Evolutionary conservation across 2,329 filamentous ascomycete species (phyloP).

Genomic region (Exophiala spinifera): DNA sequence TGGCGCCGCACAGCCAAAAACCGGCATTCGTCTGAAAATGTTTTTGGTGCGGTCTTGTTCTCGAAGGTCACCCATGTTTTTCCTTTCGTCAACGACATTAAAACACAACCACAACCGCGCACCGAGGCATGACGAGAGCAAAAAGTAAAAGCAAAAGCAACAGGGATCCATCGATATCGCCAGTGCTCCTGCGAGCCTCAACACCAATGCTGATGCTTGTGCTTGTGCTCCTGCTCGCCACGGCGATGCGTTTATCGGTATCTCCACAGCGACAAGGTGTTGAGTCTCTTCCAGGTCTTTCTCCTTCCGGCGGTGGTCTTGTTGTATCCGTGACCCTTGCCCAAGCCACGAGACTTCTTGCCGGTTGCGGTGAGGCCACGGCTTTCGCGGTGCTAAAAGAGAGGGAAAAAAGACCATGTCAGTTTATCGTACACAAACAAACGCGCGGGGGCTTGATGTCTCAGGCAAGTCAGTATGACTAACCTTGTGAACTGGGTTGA

Average conservation of each 20-base stretch:
- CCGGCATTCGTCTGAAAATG: not conserved
- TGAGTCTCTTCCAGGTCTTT: conserved; percentile 99
- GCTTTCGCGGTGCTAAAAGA: conserved; percentile 89
- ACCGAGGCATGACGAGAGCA: no score
- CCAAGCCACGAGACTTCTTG: conserved; percentile 99
- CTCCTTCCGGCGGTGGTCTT: conserved; percentile 94
- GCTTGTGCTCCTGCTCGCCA: no score
- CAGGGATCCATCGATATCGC: no score
- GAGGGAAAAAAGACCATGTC: conserved; percentile 10
- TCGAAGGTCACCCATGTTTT: no score
- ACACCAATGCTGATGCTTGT: no score
- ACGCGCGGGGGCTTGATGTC: no score
- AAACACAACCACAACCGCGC: not conserved
- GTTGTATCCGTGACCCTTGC: conserved; percentile 99
- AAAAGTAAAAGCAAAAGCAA: no score
- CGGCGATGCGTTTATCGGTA: conserved; percentile 64
- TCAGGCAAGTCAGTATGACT: conserved; percentile 19
- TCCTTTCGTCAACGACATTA: not conserved
- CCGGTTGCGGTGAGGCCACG: conserved; percentile 96
- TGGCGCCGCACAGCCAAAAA: not conserved
- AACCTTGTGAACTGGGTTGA: conserved; percentile 96
- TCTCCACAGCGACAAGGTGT: conserved; percentile 98
- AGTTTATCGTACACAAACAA: no score
- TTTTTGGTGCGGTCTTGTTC: no score
- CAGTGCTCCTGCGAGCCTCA: no score